phyloP scores from a whole-genome alignment of 1,284 basidiomycete species.

The Trichosporon sp. region DNA sequence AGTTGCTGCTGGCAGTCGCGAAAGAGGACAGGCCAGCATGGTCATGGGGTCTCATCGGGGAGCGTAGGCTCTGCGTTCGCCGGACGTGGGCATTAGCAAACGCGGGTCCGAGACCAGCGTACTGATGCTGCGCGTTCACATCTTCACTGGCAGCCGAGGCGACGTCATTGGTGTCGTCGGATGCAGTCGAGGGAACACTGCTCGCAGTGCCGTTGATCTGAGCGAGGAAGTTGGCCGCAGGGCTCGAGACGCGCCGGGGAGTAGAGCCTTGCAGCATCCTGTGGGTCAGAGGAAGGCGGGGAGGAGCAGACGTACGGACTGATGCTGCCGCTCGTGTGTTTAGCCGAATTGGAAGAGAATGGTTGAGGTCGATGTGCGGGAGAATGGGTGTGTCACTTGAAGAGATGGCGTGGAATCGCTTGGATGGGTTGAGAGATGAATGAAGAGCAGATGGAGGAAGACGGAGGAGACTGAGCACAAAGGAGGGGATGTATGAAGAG shows the following conservation, averaged over 20 bases:
- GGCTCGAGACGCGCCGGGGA: conserved; percentile 11
- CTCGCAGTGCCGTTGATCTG: conserved; percentile 6
- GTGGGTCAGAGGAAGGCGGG: background rate
- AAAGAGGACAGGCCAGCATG: conserved; percentile 42
- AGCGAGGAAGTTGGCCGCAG: conserved; percentile 15
- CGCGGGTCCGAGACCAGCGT: background rate
- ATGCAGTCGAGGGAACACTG: conserved; percentile 1
- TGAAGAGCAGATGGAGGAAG: background rate
- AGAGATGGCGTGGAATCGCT: background rate
- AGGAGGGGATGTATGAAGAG: conserved; percentile 10
- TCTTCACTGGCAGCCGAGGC: conserved; percentile 13
- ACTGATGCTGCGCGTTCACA: background rate
- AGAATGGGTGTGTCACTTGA: background rate
- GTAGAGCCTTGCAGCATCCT: conserved; percentile 20
- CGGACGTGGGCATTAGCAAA: conserved; percentile 21
- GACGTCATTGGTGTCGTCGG: conserved; percentile 11
- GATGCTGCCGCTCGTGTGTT: conserved; percentile 11
- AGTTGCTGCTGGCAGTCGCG: conserved; percentile 41
- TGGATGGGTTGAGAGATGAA: background rate
- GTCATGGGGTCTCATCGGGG: conserved; percentile 31
- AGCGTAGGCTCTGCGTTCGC: conserved; percentile 25
- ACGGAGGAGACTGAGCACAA: background rate
- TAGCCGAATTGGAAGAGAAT: conserved; percentile 12
- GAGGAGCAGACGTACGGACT: background rate
- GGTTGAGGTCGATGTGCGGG: background rate